These are phyloP conservation scores for Staphylotrichum longicolle DNA, from an alignment of 495 filamentous ascomycete species.

Conservation along the genomic window DNA sequence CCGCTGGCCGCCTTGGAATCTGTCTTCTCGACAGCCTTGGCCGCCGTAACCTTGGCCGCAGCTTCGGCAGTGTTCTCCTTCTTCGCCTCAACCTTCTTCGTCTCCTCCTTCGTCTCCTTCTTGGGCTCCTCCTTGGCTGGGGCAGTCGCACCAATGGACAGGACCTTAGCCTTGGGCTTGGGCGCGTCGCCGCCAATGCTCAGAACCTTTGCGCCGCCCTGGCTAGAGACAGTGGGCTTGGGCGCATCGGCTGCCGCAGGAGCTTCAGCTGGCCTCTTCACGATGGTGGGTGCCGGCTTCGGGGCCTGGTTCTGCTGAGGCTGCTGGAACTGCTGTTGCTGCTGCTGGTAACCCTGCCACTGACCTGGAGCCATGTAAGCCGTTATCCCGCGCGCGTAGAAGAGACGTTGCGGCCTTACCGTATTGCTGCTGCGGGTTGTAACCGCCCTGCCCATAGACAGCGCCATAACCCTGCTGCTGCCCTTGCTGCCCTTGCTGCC, in stretches of 20 bases:
- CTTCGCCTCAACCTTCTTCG: constrained; percentile 40
- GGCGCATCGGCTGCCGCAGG: constrained; percentile 45
- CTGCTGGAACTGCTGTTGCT: constrained; percentile 56
- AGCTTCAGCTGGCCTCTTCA: constrained; percentile 57
- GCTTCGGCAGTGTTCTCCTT: constrained; percentile 52
- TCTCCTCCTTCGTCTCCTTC: constrained; percentile 51
- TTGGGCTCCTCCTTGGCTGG: constrained; percentile 35
- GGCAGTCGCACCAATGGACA: constrained; percentile 60
- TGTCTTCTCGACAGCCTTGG: constrained; percentile 80
- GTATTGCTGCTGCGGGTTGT: constrained; percentile 62
- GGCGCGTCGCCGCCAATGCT: constrained; percentile 49
- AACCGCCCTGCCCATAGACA: constrained; percentile 48
- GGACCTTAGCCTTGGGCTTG: constrained; percentile 62
- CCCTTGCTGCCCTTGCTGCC: constrained; percentile 19
- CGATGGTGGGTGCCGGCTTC: constrained; percentile 62
- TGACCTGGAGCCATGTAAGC: constrained; percentile 45
- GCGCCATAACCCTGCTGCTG: constrained; percentile 53
- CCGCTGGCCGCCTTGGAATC: constrained; percentile 72
- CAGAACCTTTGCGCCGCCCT: constrained; percentile 51
- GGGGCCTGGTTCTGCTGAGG: constrained; percentile 49
- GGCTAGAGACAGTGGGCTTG: constrained; percentile 48
- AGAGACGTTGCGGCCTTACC: constrained; percentile 37
- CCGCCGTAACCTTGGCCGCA: constrained; percentile 55
- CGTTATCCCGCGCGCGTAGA: constrained; percentile 26
- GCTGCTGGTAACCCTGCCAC: constrained; percentile 42